A percentile compares a stretch with the other conserved stretches of the same genome.
phyloP scores from a whole-genome alignment of 2,329 filamentous ascomycete species.

The Pseudogymnoascus sp. region DNA sequence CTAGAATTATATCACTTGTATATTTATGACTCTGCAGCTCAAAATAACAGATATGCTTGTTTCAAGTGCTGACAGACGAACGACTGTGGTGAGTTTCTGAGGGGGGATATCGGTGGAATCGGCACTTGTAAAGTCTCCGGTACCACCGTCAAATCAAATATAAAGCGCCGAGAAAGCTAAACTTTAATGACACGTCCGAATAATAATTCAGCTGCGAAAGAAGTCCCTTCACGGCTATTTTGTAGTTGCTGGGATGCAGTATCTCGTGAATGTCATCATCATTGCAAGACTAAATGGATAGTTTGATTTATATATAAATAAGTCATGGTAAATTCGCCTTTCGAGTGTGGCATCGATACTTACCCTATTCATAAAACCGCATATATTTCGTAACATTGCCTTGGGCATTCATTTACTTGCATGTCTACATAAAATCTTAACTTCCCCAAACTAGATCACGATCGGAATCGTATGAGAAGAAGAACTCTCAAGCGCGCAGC shows the following conservation, averaged over 20 bases:
- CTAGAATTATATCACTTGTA: background rate
- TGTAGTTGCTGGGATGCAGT: background rate
- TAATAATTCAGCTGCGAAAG: background rate
- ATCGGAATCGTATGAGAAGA: background rate
- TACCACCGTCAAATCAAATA: background rate
- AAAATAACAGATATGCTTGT: background rate
- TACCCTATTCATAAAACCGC: background rate
- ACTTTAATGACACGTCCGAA: background rate
- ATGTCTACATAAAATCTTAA: background rate
- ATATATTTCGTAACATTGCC: background rate
- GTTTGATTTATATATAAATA: background rate
- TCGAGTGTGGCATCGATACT: background rate
- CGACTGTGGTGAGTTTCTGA: background rate
- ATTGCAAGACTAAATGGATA: background rate
- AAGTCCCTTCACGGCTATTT: background rate
- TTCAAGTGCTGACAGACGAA: background rate
- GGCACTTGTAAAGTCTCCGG: background rate
- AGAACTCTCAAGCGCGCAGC: background rate
- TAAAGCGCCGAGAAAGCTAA: background rate
- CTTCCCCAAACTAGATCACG: background rate
- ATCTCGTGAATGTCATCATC: background rate
- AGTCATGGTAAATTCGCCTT: background rate
- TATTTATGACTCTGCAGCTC: background rate
- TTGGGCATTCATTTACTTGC: background rate
- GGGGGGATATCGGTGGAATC: background rate